phyloP scores from a whole-genome alignment of 805 yeast species.

The Wickerhamomyces mucosus region DNA sequence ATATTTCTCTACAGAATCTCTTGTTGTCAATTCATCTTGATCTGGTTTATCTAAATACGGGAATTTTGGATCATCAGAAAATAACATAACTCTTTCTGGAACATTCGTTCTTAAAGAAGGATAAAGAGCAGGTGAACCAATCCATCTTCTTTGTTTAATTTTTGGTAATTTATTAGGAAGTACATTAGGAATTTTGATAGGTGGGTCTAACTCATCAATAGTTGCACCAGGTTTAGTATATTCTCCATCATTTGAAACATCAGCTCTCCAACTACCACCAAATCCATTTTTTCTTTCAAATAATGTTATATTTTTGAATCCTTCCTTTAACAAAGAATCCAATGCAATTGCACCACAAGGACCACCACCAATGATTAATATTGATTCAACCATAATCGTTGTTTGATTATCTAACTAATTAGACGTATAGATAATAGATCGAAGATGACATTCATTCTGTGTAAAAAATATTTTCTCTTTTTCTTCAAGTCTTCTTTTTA shows the following conservation, averaged over 20 bases:
- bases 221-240: slow-evolving; percentile 1
- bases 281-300: slow-evolving; percentile 26
- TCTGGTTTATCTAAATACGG: no score
- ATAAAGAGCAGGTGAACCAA: slow-evolving; percentile 2
- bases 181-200: not conserved
- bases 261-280: slow-evolving; percentile 30
- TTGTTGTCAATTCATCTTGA: slow-evolving; percentile 1
- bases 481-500: no score
- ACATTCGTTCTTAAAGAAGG: slow-evolving; percentile 4
- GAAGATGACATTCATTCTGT: no score
- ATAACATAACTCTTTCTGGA: slow-evolving; percentile 4
- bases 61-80: slow-evolving; percentile 1
- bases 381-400: slow-evolving; percentile 17
- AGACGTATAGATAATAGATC: no score
- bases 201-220: slow-evolving; percentile 1
- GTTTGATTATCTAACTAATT: no score
- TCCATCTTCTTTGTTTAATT: not conserved
- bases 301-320: slow-evolving; percentile 22
- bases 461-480: no score
- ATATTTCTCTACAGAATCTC: slow-evolving; percentile 1
- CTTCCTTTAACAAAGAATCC: slow-evolving; percentile 29
- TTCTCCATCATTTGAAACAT: not conserved
- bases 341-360: slow-evolving; percentile 37
- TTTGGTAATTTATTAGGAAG: slow-evolving; percentile 3
- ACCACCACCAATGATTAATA: slow-evolving; percentile 43